Evolutionary conservation across 2,329 filamentous ascomycete species (phyloP), one percentile per base, ranked within the genome.

Genomic region (Colletotrichum lini): DNA sequence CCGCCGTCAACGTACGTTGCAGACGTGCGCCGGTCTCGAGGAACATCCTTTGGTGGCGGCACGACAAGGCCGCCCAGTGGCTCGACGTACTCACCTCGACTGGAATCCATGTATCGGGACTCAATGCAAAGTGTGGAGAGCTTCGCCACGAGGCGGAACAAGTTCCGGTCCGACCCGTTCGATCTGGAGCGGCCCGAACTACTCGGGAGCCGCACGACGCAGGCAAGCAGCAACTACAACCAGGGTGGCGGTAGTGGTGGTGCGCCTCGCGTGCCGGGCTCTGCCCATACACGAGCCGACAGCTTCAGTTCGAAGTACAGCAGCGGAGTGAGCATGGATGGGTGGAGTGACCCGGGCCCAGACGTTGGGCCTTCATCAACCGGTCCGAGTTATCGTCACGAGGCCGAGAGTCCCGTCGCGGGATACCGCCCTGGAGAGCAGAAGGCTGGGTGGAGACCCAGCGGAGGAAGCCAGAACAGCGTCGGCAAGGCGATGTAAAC

Each of bases 131-230:
- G 83, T 49, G 76, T 79, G n/a, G 79, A 80, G 44, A 85, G 83
- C n/a, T 82, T 85, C 54, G 83, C 82, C 54, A 84, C 81, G 7
- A 80, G 82, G 18, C 84, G 86, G 66, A 87, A 86, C 75, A 89
- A 89, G 76, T 89, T 90, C 77, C 87, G 89, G 54, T 91, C 89
- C 2, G 89, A 92, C 73, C 90, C 89, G 2, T 92, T 92, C 75
- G 90, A 92, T 74, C 82, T 92, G n/a, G 90, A 92, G 76, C 79
- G 83, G 53, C 83, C 87, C 44, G 83, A 88, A 75, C 79, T 87
- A 8, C 80, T 84, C 4, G 76, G 75, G 54, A 75, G 78, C 42
- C 76, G 77, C 18, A 75, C 75, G 15, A 82, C 79, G 57, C 77
- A 77, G 58, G 77, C 80, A 3, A 77, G 77, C 68, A 77, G 77